These are phyloP conservation scores for Butyriboletus loyo DNA, from an alignment of 768 basidiomycete species.

Conservation along the genomic window DNA sequence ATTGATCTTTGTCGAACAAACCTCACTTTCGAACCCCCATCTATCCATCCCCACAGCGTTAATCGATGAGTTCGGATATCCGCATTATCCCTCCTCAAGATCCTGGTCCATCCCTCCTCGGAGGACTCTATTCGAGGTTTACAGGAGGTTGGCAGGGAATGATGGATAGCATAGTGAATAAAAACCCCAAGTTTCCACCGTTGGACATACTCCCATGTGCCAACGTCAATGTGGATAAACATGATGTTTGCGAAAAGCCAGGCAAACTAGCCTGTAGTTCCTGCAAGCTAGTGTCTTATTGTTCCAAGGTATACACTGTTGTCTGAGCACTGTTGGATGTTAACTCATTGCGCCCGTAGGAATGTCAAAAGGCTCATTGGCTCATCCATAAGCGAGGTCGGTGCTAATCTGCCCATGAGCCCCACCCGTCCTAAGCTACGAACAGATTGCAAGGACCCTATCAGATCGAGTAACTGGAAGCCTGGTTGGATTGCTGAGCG, in stretches of 20 bases:
- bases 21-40: neutral
- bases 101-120: constrained; percentile 7
- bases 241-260: constrained; percentile 26
- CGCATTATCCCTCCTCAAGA: constrained; percentile 19
- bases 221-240: constrained; percentile 26
- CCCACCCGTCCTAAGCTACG: neutral
- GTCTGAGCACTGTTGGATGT: neutral
- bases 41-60: neutral
- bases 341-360: constrained; percentile 18
- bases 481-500: constrained; percentile 22
- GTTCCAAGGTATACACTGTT: constrained; percentile 32
- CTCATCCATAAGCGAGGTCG: constrained; percentile 36
- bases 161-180: constrained; percentile 3
- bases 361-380: constrained; percentile 45
- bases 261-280: constrained; percentile 29
- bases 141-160: constrained; percentile 13
- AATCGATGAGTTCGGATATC: constrained; percentile 15
- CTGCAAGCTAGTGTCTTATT: constrained; percentile 44
- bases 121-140: constrained; percentile 7
- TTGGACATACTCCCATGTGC: constrained; percentile 35
- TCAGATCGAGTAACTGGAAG: constrained; percentile 18
- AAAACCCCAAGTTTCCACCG: constrained; percentile 22
- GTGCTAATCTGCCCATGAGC: neutral
- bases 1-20: neutral
- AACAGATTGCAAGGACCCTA: constrained; percentile 24